A percentile compares a stretch with the other conserved stretches of the same genome.
phyloP scores from a whole-genome alignment of 768 basidiomycete genomes.

The Dacryopinax primogenitus region DNA sequence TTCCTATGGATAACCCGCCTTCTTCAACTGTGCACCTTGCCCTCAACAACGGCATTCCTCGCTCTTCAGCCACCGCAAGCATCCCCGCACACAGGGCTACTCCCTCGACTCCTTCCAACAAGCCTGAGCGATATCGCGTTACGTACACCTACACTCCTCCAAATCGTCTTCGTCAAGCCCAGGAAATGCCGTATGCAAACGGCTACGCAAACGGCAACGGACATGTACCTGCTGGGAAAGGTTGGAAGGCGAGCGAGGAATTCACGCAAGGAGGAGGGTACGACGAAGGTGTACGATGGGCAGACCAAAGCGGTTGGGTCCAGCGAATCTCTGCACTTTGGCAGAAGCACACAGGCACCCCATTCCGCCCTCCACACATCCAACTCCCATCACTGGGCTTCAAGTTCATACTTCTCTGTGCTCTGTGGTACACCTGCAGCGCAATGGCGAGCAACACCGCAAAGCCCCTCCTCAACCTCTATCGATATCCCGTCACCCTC shows the following conservation, averaged over 20 bases:
- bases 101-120: not conserved
- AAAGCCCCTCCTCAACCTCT: conserved; percentile 84
- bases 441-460: conserved; percentile 94
- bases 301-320: not conserved
- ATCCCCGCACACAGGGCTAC: not conserved
- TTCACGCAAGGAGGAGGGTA: not conserved
- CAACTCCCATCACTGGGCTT: not conserved
- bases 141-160: conserved; percentile 8
- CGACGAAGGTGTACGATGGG: conserved; percentile 1
- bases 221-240: not conserved
- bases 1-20: not conserved
- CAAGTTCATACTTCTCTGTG: conserved; percentile 65
- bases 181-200: conserved; percentile 2
- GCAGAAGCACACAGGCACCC: conserved; percentile 5
- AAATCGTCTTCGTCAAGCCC: not conserved
- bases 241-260: not conserved
- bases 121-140: conserved; percentile 1
- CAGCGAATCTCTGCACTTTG: not conserved
- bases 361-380: not conserved
- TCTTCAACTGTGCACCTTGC: not conserved
- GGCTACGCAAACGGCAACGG: not conserved
- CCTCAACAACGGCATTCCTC: not conserved
- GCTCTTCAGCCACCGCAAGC: not conserved
- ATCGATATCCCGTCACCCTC: conserved; percentile 88
- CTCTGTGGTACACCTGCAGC: conserved; percentile 85